Base-by-base conservation (phyloP, 129 eudicot species). In the Apium graveolens region DNA sequence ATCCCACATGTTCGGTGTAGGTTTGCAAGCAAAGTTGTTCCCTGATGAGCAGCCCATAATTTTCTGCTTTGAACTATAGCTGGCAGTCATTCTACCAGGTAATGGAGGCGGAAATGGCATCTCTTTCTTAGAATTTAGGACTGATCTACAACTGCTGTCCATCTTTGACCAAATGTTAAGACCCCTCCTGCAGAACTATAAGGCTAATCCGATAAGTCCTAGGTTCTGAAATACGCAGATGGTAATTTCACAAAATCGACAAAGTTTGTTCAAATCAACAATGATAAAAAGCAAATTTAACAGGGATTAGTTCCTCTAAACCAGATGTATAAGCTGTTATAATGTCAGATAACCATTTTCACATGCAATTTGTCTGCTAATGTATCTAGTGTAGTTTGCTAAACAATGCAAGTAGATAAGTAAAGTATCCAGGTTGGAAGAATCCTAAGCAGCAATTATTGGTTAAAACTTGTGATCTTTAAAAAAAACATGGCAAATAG, bases 1-100 rank as follows among this genome's bases (percentile, higher is more conserved):
- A 53, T 95, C 98, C 96, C 86, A 90, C 63, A 84, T 34, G 38
- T 78, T 83, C n/a, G 79, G 72, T 16, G 73, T 79, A 42, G 84
- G 57, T 0, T 71, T 81, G 79, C 35, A 9, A 10, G 26, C 76
- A 73, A 46, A n/a, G 37, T 45, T 73, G 60, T 44, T n/a, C 77
- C 60, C 13, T 14, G 77, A 44, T 73, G 77, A 73, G 39, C 39
- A 24, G 31, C 32, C 26, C 57, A 45, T 29, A 11, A 34, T 31
- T 44, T n/a, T 42, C 26, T 45, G 37, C 55, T 73, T 73, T 29
- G 38, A 49, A 73, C 20, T 0, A 44, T 26, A 73, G 55, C 77
- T 73, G 38, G 55, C 34, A 27, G 18, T 27, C 34, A 44, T 7
- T 44, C 60, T 29, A 44, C 39, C 60, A 73, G 77, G 77, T 27